phyloP scores from a whole-genome alignment of 108 stramenopile genomes.

The Phaeodactylum tricornutum region DNA sequence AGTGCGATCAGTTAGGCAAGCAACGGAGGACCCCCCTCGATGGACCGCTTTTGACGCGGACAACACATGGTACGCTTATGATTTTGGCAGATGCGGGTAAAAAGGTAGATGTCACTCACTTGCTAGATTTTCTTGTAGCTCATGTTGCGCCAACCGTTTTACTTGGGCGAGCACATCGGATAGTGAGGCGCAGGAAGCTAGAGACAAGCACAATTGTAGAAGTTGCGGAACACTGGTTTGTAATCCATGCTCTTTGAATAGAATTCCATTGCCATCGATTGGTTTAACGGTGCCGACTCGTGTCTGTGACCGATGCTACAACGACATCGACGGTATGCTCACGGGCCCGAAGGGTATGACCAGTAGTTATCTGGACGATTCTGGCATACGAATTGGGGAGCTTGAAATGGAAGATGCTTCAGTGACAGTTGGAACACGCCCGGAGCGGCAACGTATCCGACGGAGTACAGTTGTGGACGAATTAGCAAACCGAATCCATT shows the following conservation, averaged over 20 bases:
- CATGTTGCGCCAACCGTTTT: slow-evolving; percentile 84
- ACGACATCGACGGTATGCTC: slow-evolving; percentile 47
- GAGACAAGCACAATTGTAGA: slow-evolving; percentile 95
- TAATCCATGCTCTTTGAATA: slow-evolving; percentile 84
- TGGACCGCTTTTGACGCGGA: slow-evolving; percentile 91
- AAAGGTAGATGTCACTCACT: not conserved
- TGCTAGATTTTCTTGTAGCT: slow-evolving; percentile 16
- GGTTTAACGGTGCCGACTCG: slow-evolving; percentile 77
- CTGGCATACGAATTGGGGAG: not conserved
- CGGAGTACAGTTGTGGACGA: slow-evolving; percentile 67
- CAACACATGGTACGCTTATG: slow-evolving; percentile 42
- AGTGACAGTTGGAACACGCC: not conserved
- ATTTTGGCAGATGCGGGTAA: not conserved
- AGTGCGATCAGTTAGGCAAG: slow-evolving; percentile 61
- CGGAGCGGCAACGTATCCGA: slow-evolving; percentile 30
- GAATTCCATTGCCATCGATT: slow-evolving; percentile 73
- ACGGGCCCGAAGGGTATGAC: not conserved
- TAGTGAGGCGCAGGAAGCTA: slow-evolving; percentile 80
- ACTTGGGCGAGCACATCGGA: slow-evolving; percentile 91
- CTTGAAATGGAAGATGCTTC: not conserved
- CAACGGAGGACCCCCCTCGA: slow-evolving; percentile 56
- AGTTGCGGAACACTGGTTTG: slow-evolving; percentile 92
- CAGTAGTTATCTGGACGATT: not conserved
- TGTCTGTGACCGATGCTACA: slow-evolving; percentile 95
- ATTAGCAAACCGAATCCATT: slow-evolving; percentile 18